Percentiles rank a stretch among this genome's conserved stretches.
phyloP scores from a whole-genome alignment of 805 yeast species.

The Vanderwaltozyma verrucispora region DNA sequence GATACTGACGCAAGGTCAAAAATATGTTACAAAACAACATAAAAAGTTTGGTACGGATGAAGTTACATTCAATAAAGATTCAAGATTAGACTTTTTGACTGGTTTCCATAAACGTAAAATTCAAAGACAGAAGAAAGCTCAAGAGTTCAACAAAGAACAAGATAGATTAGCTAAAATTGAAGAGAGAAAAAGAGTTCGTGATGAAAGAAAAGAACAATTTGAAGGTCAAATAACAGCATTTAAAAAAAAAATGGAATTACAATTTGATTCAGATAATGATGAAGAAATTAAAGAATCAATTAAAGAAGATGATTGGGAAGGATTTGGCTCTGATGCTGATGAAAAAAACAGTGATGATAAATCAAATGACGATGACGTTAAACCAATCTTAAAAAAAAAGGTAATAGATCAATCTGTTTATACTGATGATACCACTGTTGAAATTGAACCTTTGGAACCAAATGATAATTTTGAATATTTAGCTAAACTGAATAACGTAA shows the following conservation, averaged over 20 bases:
- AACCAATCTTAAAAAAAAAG: constrained; percentile 26
- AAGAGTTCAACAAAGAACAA: constrained; percentile 63
- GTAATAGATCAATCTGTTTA: constrained; percentile 14
- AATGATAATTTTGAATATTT: constrained; percentile 44
- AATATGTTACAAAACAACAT: constrained; percentile 58
- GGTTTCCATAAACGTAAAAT: constrained; percentile 94
- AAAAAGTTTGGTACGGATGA: constrained; percentile 67
- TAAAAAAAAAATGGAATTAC: constrained; percentile 16
- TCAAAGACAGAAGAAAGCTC: constrained; percentile 80
- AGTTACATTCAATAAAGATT: constrained; percentile 70
- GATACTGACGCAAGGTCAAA: constrained; percentile 78
- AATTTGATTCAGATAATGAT: constrained; percentile 19
- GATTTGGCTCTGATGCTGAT: constrained; percentile 26
- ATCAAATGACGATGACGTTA: constrained; percentile 13
- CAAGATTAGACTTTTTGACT: constrained; percentile 76
- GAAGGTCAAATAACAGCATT: constrained; percentile 41
- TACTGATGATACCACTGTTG: constrained; percentile 34
- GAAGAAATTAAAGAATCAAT: constrained; percentile 10
- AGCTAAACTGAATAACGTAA: constrained; percentile 62
- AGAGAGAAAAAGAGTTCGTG: constrained; percentile 52
- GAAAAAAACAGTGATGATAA: constrained; percentile 13
- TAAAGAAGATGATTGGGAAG: constrained; percentile 31
- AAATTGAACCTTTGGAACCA: constrained; percentile 40
- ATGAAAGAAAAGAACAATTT: constrained; percentile 58
- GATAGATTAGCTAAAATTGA: constrained; percentile 63